Evolutionary conservation across 164 flowering plant genomes (phyloP), one percentile per base, ranked within the genome.

Genomic region (Liriodendron chinense): DNA sequence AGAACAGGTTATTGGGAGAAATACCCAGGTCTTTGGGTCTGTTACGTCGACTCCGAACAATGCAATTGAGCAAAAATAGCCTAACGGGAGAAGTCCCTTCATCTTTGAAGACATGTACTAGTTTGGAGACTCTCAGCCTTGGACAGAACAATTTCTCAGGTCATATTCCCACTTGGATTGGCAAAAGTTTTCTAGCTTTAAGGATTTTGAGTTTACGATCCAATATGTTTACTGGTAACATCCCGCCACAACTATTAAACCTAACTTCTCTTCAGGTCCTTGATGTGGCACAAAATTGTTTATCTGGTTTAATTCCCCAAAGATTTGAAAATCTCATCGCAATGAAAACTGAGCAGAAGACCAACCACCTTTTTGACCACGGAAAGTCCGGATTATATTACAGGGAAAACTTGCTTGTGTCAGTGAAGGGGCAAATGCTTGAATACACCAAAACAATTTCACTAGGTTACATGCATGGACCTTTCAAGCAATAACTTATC

Each of bases 251-350:
- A 16, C 10, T 50, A 50, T 70, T 24, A 70, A 21, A 70, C 16
- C 24, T 70, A 24, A 70, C 14, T 48, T 50, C 25, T 22, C 25
- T 70, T 12, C 73, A 70, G 34, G 61, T 70, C 13, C 28, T 70
- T 20, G 73, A 70, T 22, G 16, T 49, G 4, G 23, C 62, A n/a
- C 16, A 49, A 2, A 70, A 70, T 24, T 28, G 14, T 18, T 43
- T 87, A 23, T 66, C 82, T 3, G 89, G 90, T 16, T 56, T 23
- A n/a, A 78, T 89, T 76, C 89, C 89, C 25, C 25, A 65, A 12
- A 75, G 77, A 48, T 49, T 83, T 8, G 74, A 79, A 13, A 23
- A 66, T 76, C 73, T 85, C 9, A 65, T 70, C 56, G 84, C 83
- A 59, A 83, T 84, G 83, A n/a, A 48, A 6, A 47, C 61, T 3